Percentiles rank a stretch among this genome's conserved stretches.
Evolutionary conservation across 805 yeast genomes (phyloP).

Genomic region (Tetrapisispora taiwanensis): DNA sequence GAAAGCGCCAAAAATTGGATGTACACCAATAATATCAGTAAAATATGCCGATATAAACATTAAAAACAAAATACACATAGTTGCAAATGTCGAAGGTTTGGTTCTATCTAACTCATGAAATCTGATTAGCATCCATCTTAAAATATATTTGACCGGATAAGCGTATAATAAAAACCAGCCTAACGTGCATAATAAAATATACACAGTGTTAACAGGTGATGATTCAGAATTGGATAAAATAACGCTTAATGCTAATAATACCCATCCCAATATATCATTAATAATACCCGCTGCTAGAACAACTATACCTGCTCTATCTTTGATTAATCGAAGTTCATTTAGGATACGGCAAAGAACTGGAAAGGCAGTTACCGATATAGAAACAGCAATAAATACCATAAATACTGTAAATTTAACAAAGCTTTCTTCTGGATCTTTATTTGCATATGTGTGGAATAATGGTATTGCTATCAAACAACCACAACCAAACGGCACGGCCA

Average conservation of each 20-base stretch:
- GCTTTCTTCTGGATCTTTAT: conserved; percentile 23
- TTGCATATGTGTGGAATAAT: conserved; percentile 45
- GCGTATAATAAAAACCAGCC: conserved; percentile 61
- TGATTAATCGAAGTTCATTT: conserved; percentile 59
- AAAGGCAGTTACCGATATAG: conserved; percentile 76
- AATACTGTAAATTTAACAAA: conserved; percentile 55
- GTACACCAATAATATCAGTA: conserved; percentile 78
- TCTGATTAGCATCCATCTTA: conserved; percentile 37
- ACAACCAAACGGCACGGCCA: conserved; percentile 71
- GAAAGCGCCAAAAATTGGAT: conserved; percentile 80
- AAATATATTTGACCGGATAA: conserved; percentile 44
- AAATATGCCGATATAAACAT: conserved; percentile 63
- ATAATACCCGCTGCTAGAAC: conserved; percentile 79
- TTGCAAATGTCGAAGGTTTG: conserved; percentile 51
- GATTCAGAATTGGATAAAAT: conserved; percentile 65
- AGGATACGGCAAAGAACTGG: conserved; percentile 75
- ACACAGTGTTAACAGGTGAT: conserved; percentile 53
- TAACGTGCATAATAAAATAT: conserved; percentile 51
- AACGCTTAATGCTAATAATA: conserved; percentile 61
- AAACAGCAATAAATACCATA: conserved; percentile 74
- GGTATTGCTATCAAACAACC: conserved; percentile 69
- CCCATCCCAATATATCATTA: conserved; percentile 77
- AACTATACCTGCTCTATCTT: conserved; percentile 59
- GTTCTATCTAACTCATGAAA: conserved; percentile 51
- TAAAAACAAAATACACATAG: conserved; percentile 43